Evolutionary conservation across 345 rosid genomes (phyloP), one percentile per base, ranked within the genome.

Genomic region (Raphanus sativus): DNA sequence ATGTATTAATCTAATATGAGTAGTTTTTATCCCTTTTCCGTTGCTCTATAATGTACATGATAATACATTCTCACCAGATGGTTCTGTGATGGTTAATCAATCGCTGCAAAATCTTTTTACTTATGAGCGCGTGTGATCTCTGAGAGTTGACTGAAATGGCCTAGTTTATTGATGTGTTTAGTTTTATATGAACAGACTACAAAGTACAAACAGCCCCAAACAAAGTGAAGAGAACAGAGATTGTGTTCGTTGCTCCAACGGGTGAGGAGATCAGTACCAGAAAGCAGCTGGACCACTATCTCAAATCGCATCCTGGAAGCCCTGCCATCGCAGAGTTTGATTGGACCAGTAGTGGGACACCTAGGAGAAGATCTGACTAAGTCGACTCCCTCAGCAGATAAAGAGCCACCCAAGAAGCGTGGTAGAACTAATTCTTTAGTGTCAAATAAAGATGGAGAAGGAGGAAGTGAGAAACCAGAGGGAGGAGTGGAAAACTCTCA

Each of bases 311-410:
- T 78, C 89, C 91, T 66, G 92, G 90, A 33, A 89, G 80, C 80
- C 96, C 92, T 0, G 78, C 85, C 1, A 65, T 85, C 42, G 5
- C 89, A 0, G 91, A 87, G 76, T 90, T 92, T 75, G 96, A 92
- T 64, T 92, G 97, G 97, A 87, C 88, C 7, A 87, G 90, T 16
- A 91, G 94, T 70, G 96, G 88, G 83, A 86, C 89, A 25, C 96
- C 94, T 15, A 89, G 96, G 85, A 85, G 16, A 17, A 48, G 97
- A 81, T 90, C 96, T 11, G 86, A 78, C 74, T 28, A 92, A 90
- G 83, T 84, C 93, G 24, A 77, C 69, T 4, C 93, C 96, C 6
- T 81, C 90, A 2, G 89, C 92, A 12, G 93, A 85, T 33, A 89
- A 85, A 73, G 90, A 86, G 75, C 89, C 91, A 8, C 86, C 86